Base-by-base conservation (phyloP, 805 yeast species). In the Sugiyamaella chiloensis region DNA sequence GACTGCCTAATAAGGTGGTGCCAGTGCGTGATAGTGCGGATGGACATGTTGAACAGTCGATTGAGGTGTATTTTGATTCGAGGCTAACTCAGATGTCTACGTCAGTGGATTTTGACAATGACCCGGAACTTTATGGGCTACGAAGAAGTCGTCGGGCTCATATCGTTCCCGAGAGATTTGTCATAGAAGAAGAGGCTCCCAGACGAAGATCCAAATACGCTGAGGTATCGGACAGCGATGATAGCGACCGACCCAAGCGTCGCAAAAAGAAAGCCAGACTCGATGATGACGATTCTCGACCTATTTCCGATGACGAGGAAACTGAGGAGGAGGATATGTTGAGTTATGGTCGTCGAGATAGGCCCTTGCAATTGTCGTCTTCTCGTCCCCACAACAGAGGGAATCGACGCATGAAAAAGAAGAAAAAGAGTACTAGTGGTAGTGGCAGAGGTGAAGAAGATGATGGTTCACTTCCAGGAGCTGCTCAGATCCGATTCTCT, bases 401-500 rank as follows among this genome's bases (percentile, higher is more conserved):
- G 6, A 19, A 16, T 34, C 7, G 37, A 19, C 16, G 4, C 19
- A 9, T 19, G 14, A 34, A 12, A 34, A 14, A 21, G 19, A 9
- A 19, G 4, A 34, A 34, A 19, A 34, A 19, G 60, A n/a, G n/a
- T n/a, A n/a, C n/a, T n/a, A n/a, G n/a, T n/a, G n/a, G n/a, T n/a
- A n/a, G n/a, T n/a, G n/a, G n/a, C n/a, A 57, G 31, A 64, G 61
- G 36, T 31, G 20, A 24, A 27, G 43, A 16, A 3, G 14, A 16
- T 6, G 37, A 34, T 24, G 6, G 23, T 16, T 8, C 20, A 24
- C 19, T 24, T 12, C 20, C 31, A 21, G 12, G 27, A 9, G 53
- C 60, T 27, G 49, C 61, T 5, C 65, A 61, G 24, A 54, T 62
- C 60, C 74, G 97, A 51, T 87, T 88, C 56, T 85, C 95, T 14